phyloP scores from a whole-genome alignment of 2,329 filamentous ascomycete species.

The Hypoxylon sp. region DNA sequence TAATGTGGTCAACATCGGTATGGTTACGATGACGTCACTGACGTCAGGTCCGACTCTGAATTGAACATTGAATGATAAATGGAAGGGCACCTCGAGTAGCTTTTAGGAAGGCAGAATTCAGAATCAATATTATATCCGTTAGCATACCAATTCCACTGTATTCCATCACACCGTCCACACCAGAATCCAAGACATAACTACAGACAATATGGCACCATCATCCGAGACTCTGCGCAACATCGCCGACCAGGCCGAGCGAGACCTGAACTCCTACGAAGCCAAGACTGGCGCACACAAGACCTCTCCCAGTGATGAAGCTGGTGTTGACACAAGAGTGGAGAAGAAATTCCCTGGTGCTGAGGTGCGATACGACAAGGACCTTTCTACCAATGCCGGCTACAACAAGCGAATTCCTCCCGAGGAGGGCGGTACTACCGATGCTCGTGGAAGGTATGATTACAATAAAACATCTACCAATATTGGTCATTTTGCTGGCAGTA shows the following conservation, averaged over 20 bases:
- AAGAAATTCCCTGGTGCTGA: conserved; percentile 60
- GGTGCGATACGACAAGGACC: conserved; percentile 57
- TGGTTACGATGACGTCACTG: conserved; percentile 40
- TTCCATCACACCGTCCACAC: not conserved
- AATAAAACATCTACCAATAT: not conserved
- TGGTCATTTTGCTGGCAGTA: not conserved
- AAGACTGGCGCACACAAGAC: conserved; percentile 61
- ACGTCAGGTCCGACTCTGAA: conserved; percentile 24
- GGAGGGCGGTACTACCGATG: conserved; percentile 61
- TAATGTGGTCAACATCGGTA: conserved; percentile 43
- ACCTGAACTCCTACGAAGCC: conserved; percentile 63
- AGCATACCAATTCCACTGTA: not conserved
- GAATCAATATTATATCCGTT: not conserved
- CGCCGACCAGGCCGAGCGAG: conserved; percentile 60
- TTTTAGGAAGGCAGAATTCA: not conserved
- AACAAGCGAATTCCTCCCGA: conserved; percentile 61
- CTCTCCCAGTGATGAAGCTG: conserved; percentile 57
- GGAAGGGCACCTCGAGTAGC: not conserved
- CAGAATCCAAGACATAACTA: not conserved
- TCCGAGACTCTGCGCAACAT: conserved; percentile 58
- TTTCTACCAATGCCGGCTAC: conserved; percentile 61
- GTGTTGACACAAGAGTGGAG: conserved; percentile 59
- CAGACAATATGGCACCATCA: conserved; percentile 51
- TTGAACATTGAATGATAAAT: conserved; percentile 35
- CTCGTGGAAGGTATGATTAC: conserved; percentile 58